Base-by-base conservation (phyloP, 768 basidiomycete genomes). In the Mycena galericulata region DNA sequence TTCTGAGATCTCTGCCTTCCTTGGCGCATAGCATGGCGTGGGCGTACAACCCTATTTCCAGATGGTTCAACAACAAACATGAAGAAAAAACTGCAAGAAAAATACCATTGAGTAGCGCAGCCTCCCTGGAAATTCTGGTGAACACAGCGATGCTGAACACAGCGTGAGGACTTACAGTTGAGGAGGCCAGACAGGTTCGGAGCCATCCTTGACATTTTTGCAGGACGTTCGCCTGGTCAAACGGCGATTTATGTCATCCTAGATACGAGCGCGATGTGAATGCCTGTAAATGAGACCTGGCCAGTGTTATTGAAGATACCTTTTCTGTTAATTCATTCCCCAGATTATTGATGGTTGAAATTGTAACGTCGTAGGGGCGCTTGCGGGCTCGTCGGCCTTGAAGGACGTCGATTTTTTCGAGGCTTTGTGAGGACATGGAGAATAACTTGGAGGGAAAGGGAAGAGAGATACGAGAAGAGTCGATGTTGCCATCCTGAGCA, bases 151-250 rank as follows among this genome's bases (percentile, higher is more conserved):
- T 5, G 17, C 40, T 8, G 27, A 20, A 27, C 20, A 2, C 8
- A 18, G 38, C 43, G n/a, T 2, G 30, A 36, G 4, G 26, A 29
- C 54, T 3, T 46, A 68, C 67, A 63, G 15, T 3, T 26, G 5
- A 10, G 15, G 40, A 0, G 67, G 26, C 67, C 67, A 68, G 6
- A 68, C 67, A 14, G 49, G 32, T 40, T 53, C 40, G 17, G 30
- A 29, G 45, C 55, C 9, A n/a, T 20, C 43, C 17, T 41, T 26
- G 18, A 29, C 14, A 36, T 56, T 58, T 51, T 58, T 68, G 30
- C 17, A 43, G 17, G 40, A 32, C 2, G 15, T 32, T n/a, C 54
- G 67, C 9, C 38, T 41, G 24, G 55, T 62, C 22, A 62, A 15
- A 2, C 10, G 14, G 6, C 22, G 38, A 43, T 38, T 41, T 2